Evolutionary conservation across 164 flowering plant genomes (phyloP), one percentile per base, ranked within the genome.

Genomic region (Platanus orientalis): DNA sequence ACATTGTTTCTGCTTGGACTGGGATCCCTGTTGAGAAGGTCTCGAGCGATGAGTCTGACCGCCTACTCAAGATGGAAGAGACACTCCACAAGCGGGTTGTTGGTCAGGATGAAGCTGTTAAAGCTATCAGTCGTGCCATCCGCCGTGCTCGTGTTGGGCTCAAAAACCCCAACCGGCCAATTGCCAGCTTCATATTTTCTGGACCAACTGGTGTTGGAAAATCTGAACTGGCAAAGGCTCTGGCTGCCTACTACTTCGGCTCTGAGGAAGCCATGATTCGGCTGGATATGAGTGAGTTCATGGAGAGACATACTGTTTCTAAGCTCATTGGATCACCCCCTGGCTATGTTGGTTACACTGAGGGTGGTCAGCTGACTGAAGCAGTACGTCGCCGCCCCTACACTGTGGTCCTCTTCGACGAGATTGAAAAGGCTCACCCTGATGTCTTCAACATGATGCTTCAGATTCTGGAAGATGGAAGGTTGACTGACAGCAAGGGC

Each of bases 251-350:
- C 10, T 72, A 75, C 57, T 78, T 75, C 65, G 76, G 76, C 11
- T 69, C 80, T 1, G 56, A 61, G 20, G 73, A 75, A 50, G 66
- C 73, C 55, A 68, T 75, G 78, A 56, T 80, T 1, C 30, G 81
- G n/a, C 64, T 80, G 0, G 83, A 80, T 54, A 80, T 80, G 81
- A 73, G 80, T 59, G 80, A 80, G 60, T 69, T 58, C 60, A 69
- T 69, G 73, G 73, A 64, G 60, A 63, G 64, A 53, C 68, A 69
- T 30, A 63, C 68, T 0, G 64, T 58, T 39, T 69, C 68, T n/a
- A 64, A 69, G 64, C 64, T 74, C 27, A 66, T 69, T 36, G 81
- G 78, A 2, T 62, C 81, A 20, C 81, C 81, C 27, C 76, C 80
- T 42, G 80, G 80, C 49, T 77, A 77, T 39, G 65, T 65, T 19